phyloP scores from a whole-genome alignment of 2,329 filamentous ascomycete genomes.

The Fusarium duplospermum region DNA sequence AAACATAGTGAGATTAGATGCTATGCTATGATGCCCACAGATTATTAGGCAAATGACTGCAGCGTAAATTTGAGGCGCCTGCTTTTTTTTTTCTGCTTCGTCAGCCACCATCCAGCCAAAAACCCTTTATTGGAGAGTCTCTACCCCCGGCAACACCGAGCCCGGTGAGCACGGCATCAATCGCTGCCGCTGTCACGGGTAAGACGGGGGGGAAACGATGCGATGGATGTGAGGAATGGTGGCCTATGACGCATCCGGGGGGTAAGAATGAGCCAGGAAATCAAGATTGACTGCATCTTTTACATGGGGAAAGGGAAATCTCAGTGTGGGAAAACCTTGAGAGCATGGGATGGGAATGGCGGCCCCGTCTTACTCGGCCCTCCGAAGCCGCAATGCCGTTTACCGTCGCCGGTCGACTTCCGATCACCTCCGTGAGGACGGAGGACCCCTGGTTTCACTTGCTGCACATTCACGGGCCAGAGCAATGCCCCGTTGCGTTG shows the following conservation, averaged over 20 bases:
- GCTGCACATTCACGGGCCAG: neutral
- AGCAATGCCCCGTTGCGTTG: neutral
- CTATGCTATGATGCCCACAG: neutral
- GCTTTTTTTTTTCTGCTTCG: neutral
- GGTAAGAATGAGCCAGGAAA: neutral
- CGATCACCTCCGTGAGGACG: constrained; percentile 15
- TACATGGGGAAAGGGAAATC: neutral
- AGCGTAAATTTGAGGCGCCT: constrained; percentile 5
- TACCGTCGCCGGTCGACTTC: constrained; percentile 7
- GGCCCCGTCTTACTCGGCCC: constrained; percentile 4
- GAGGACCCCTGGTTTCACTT: neutral
- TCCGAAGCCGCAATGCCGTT: constrained; percentile 13
- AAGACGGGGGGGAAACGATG: neutral
- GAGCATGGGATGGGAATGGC: constrained; percentile 6
- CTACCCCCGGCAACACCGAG: neutral
- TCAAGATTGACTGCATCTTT: neutral
- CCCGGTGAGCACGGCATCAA: constrained; percentile 1
- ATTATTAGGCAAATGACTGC: neutral
- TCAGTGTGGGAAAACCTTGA: neutral
- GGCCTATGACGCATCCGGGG: neutral
- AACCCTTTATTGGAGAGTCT: neutral
- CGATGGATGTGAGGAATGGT: neutral
- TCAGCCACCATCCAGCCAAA: constrained; percentile 19
- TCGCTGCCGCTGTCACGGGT: neutral
- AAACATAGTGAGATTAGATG: neutral